Evolutionary conservation across 331 rosid genomes (phyloP).

Genomic region (Cydonia oblonga): DNA sequence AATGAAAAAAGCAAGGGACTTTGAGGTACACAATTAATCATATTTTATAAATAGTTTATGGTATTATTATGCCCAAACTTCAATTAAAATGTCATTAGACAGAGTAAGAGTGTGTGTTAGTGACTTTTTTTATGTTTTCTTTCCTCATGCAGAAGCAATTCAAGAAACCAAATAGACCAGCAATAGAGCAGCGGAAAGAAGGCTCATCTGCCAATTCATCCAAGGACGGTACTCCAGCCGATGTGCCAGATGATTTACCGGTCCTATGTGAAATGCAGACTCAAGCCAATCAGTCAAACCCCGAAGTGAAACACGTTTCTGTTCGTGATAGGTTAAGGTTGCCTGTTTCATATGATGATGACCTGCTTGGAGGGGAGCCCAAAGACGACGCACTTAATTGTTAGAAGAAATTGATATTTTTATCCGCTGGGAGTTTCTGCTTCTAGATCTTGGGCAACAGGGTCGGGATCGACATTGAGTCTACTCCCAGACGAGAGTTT

Average conservation of each 20-base stretch:
- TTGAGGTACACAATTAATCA: constrained; percentile 49
- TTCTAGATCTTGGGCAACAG: not conserved
- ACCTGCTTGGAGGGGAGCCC: constrained; percentile 35
- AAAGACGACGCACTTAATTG: constrained; percentile 19
- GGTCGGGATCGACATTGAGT: not conserved
- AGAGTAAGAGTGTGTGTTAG: not conserved
- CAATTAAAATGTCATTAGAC: not conserved
- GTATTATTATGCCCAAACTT: not conserved
- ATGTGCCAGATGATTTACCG: constrained; percentile 7
- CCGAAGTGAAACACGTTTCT: constrained; percentile 30
- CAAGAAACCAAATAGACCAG: constrained; percentile 37
- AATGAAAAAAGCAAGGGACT: constrained; percentile 68
- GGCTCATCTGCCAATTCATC: constrained; percentile 16
- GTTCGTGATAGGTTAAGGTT: constrained; percentile 65
- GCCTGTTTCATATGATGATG: constrained; percentile 75
- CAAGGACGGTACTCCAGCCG: not conserved
- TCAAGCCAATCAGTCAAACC: constrained; percentile 23
- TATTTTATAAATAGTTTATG: not conserved
- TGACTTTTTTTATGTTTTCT: not conserved
- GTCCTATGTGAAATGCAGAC: constrained; percentile 13
- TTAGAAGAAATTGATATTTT: not conserved
- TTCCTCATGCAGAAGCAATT: constrained; percentile 59
- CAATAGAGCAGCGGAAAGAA: constrained; percentile 23
- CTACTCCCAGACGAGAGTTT: not conserved
- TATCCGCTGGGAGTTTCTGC: not conserved